These are phyloP conservation scores for Cydonia oblonga DNA, from an alignment of 331 rosid genomes.

Conservation along the genomic window DNA sequence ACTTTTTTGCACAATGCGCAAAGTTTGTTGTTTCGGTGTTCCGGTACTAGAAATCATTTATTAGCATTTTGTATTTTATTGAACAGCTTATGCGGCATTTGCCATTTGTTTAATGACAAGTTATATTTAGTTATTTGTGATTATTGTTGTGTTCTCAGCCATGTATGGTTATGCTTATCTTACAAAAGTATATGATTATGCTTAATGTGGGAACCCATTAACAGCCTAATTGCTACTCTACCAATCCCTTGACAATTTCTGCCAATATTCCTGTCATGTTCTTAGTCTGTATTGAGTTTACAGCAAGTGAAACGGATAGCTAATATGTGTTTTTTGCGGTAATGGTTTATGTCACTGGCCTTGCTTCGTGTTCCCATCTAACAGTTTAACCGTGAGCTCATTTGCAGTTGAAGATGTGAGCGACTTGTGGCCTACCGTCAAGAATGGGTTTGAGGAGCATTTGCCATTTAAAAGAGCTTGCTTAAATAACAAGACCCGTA, in stretches of 20 bases:
- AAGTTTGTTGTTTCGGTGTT: background rate
- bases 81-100: background rate
- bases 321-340: background rate
- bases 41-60: background rate
- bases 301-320: background rate
- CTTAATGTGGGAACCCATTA: background rate
- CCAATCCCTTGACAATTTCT: background rate
- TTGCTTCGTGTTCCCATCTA: background rate
- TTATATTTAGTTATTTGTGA: background rate
- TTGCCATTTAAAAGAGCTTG: slow-evolving; percentile 69
- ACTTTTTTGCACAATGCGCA: background rate
- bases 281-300: background rate
- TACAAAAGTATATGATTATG: background rate
- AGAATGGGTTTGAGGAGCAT: slow-evolving; percentile 66
- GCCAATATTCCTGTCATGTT: background rate
- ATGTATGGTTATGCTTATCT: background rate
- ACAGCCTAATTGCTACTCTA: background rate
- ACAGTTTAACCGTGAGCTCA: slow-evolving; percentile 9
- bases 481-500: slow-evolving; percentile 92
- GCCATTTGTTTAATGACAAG: background rate
- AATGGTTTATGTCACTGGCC: slow-evolving; percentile 5
- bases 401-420: slow-evolving; percentile 94
- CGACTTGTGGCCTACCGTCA: slow-evolving; percentile 89
- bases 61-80: background rate
- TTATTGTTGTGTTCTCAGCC: background rate